phyloP scores from a whole-genome alignment of 495 filamentous ascomycete genomes.

The Penicillium arizonense region DNA sequence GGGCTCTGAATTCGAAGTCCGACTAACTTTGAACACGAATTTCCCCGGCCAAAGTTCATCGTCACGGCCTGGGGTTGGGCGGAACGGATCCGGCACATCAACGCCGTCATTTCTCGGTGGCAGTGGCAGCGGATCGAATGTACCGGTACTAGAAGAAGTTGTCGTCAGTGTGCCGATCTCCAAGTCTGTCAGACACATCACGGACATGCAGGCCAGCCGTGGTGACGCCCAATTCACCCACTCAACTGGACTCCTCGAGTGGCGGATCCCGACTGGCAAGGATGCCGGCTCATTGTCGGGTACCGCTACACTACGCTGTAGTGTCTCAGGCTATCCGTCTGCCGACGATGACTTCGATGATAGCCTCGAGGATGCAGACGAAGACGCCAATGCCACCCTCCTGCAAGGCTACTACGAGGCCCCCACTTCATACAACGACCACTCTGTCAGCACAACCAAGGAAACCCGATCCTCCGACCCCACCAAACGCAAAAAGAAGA shows the following conservation, averaged over 20 bases:
- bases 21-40: conserved; percentile 67
- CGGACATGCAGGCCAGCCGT: conserved; percentile 75
- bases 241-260: conserved; percentile 71
- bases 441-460: conserved; percentile 17
- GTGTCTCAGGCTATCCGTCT: conserved; percentile 64
- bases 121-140: conserved; percentile 44
- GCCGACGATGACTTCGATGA: conserved; percentile 58
- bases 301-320: conserved; percentile 74
- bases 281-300: conserved; percentile 59
- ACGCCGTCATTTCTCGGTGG: conserved; percentile 62
- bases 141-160: conserved; percentile 74
- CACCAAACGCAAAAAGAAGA: conserved; percentile 41
- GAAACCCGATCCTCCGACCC: conserved; percentile 24
- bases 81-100: conserved; percentile 51
- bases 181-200: conserved; percentile 76
- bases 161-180: conserved; percentile 81
- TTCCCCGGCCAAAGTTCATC: conserved; percentile 44
- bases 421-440: conserved; percentile 35
- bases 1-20: conserved; percentile 86
- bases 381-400: conserved; percentile 40
- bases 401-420: conserved; percentile 58
- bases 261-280: conserved; percentile 71
- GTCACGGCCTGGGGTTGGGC: conserved; percentile 31
- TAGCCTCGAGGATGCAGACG: conserved; percentile 42
- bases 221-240: conserved; percentile 82